Base-by-base conservation (phyloP, 78 protist genomes). In the Pelomyxa schiedti region DNA sequence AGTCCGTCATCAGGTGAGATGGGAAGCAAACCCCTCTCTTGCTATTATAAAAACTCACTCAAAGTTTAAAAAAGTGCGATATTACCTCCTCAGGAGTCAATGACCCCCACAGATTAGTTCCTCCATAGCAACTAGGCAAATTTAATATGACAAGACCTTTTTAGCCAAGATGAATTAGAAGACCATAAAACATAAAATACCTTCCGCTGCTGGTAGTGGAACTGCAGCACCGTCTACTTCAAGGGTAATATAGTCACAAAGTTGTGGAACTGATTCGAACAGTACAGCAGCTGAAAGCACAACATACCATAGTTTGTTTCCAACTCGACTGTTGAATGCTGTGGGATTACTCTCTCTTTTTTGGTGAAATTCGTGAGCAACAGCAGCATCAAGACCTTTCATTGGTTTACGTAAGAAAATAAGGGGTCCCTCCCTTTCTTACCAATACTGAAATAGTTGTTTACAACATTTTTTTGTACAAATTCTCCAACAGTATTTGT, bases 291-390 rank as follows among this genome's bases (percentile, higher is more conserved):
- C 53, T 22, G 79, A 74, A 42, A 42, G 4, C 69, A 22, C 1
- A 36, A 39, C 72, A 39, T 80, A 80, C 58, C 69, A 24, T n/a
- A 69, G 1, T 36, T 69, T 65, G 47, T 80, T 80, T 24, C 2
- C 8, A 28, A 39, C 24, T 8, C 69, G 84, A 7, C 72, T 58
- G 16, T 3, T 47, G 84, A 74, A 80, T 4, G 1, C 35, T 70
- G 53, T 66, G 4, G 84, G 84, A 30, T 74, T 1, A 9, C 1
- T 8, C 29, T 16, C 37, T 4, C 84, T 68, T 64, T 43, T 38
- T 7, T 2, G 73, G 73, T 80, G 84, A 47, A 80, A 80, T 37
- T 65, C 66, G 42, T 74, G 42, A 7, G 84, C 72, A 9, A 73
- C 42, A 3, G 29, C 32, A 16, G 78, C 84, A 40, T 80, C 84